Evolutionary conservation across 331 rosid species (phyloP).

Genomic region (Dryas integrifolia): DNA sequence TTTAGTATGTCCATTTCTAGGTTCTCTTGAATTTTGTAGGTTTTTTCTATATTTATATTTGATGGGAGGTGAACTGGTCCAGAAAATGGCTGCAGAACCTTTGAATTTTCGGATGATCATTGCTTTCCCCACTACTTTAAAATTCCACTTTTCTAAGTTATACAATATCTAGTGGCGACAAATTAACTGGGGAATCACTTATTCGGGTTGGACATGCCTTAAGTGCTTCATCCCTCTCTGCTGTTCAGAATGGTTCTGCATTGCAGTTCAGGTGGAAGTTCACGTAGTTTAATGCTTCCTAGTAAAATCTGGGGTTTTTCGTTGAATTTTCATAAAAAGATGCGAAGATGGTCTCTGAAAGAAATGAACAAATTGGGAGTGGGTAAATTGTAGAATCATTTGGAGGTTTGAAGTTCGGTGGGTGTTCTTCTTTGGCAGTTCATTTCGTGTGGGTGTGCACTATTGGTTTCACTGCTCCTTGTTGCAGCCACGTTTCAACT

Average conservation of each 20-base stretch:
- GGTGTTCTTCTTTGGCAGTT: slow-evolving; percentile 26
- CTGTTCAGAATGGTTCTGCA: slow-evolving; percentile 31
- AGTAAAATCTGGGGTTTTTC: slow-evolving; percentile 28
- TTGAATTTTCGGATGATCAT: slow-evolving; percentile 21
- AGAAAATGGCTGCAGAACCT: slow-evolving; percentile 29
- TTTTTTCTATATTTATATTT: slow-evolving; percentile 19
- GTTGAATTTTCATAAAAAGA: slow-evolving; percentile 14
- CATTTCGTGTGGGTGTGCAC: slow-evolving; percentile 27
- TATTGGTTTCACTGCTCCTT: slow-evolving; percentile 28
- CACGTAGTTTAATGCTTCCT: slow-evolving; percentile 20
- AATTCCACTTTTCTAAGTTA: slow-evolving; percentile 15
- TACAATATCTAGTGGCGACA: slow-evolving; percentile 27
- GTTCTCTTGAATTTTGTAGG: slow-evolving; percentile 29
- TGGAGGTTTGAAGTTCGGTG: slow-evolving; percentile 27
- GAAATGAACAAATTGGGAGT: slow-evolving; percentile 26
- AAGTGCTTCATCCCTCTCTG: slow-evolving; percentile 29
- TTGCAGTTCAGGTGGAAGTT: slow-evolving; percentile 29
- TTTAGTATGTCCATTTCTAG: slow-evolving; percentile 23
- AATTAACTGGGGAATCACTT: slow-evolving; percentile 22
- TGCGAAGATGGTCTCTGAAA: slow-evolving; percentile 21
- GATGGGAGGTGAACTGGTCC: slow-evolving; percentile 16
- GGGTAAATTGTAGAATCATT: slow-evolving; percentile 15
- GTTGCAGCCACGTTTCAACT: slow-evolving; percentile 31
- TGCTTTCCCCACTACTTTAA: slow-evolving; percentile 25
- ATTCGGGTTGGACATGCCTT: slow-evolving; percentile 17